Base-by-base conservation (phyloP, 495 filamentous ascomycete species). In the Penicillium roqueforti region DNA sequence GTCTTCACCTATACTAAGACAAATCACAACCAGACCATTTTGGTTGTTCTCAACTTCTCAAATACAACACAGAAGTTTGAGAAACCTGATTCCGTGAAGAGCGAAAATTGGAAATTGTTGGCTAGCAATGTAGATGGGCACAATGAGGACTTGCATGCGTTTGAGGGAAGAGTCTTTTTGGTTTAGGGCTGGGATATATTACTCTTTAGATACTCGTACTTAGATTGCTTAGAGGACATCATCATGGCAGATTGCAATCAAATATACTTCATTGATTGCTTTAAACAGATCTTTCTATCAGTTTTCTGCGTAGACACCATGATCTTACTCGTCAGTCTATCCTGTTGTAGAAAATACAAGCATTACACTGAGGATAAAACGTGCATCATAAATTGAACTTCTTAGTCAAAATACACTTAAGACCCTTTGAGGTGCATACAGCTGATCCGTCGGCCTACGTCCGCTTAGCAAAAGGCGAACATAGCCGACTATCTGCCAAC, bases 1-100 rank as follows among this genome's bases (percentile, higher is more conserved):
- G 55, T 68, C 8, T 81, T 80, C 51, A 59, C 68, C 7, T 58
- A 76, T 18, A 62, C 77, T 14, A 52, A 50, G 29, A 48, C 38
- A 3, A 25, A 22, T 19, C 38, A 5, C 18, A 29, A 44, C 11
- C 14, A 6, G 19, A 52, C 19, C 10, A 18, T 43, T 10, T 19
- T 52, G 39, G 50, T 52, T 7, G 29, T 36, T 28, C 39, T 52
- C 2, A 52, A 52, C 25, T 52, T 52, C 39, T 52, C 50, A 2
- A 40, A 52, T 4, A 52, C 7, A 11, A 14, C 19, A 5, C 50
- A 52, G 50, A 34, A 16, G 22, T 52, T 44, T 19, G 50, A 52
- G 14, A 52, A 36, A 23, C 39, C 28, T 1, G 50, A 52, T 6
- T 25, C 26, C 1, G 7, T 18, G 19, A 34, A 26, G 40, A 18